Percentiles rank a stretch among this genome's conserved stretches.
phyloP scores from a whole-genome alignment of 176 grass and related monocot genomes.

The Aegilops sharonensis region DNA sequence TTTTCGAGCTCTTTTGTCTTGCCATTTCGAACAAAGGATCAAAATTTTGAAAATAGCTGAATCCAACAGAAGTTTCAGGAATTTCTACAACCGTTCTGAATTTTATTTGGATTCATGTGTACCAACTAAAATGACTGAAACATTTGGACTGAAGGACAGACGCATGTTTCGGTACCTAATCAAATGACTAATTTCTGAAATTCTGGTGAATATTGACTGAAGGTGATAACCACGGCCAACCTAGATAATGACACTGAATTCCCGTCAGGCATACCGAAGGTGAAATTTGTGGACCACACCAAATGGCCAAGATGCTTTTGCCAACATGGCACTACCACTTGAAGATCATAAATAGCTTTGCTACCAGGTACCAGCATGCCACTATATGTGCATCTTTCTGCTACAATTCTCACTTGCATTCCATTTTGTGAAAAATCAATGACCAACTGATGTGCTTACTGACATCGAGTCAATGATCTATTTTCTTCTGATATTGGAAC shows the following conservation, averaged over 20 bases:
- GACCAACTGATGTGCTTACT: not conserved
- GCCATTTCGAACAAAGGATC: rapidly evolving
- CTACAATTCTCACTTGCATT: not conserved
- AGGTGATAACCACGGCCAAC: not conserved
- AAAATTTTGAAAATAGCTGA: not conserved
- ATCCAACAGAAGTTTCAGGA: not conserved
- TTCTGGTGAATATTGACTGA: not conserved
- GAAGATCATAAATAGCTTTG: not conserved
- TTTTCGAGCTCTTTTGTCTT: not conserved
- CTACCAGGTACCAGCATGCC: not conserved
- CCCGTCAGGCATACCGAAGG: too few relatives aligned
- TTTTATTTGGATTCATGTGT: not conserved
- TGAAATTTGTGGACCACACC: not conserved
- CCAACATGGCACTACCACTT: not conserved
- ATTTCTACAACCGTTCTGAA: not conserved
- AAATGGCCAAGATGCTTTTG: not conserved
- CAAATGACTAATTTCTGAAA: not conserved
- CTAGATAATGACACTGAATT: too few relatives aligned
- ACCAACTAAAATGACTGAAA: not conserved
- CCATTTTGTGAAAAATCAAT: constrained; percentile 19
- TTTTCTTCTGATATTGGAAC: not conserved
- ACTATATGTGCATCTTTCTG: not conserved
- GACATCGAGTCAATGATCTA: not conserved
- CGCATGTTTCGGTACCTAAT: not conserved
- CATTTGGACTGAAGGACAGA: not conserved